Evolutionary conservation across 1,284 basidiomycete genomes (phyloP), one percentile per base, ranked within the genome.

Genomic region (Rhodotorula sp.): DNA sequence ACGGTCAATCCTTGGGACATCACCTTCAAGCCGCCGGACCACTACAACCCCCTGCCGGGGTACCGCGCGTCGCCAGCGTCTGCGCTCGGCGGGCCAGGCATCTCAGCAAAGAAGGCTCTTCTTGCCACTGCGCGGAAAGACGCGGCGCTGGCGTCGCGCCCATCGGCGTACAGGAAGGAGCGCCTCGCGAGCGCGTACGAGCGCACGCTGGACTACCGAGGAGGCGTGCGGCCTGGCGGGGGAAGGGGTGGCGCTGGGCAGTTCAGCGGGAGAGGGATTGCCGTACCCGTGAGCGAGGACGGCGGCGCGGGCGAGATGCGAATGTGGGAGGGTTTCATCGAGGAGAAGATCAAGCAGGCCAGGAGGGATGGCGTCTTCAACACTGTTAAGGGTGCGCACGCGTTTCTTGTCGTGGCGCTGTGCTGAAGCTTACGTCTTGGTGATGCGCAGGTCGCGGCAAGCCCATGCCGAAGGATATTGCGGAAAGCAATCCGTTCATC

Each of bases 331-430:
- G 87, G 85, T 66, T 82, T 93, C 60, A 86, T 91, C 9, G 91
- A 94, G 80, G 91, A 92, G 74, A 85, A 86, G 72, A 93, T 94
- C 78, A 88, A 91, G 87, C 86, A 86, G 82, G 91, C 90, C 9
- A 84, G 87, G 27, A 82, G 83, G 53, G 86, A 88, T 22, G 92
- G 93, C 1, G 82, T 87, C 41, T 94, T 95, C 79, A 86, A 87
- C 25, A 84, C 84, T n/a, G 84, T 94, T 60, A 87, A 88, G 75
- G 90, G 91, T 5, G n/a, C 50, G 50, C n/a, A 3, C 50, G 8
- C 50, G 3, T 27, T n/a, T 13, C 12, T 13, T 8, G 22, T 27
- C 10, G 27, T 27, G 8, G 50, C 50, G 5, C 13, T 51, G 25
- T 3, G 27, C 50, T 29, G 50, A 51, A 25, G 46, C 46, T 44